These are phyloP conservation scores for Citrus reticulata DNA, from an alignment of 345 rosid genomes.

Conservation along the genomic window DNA sequence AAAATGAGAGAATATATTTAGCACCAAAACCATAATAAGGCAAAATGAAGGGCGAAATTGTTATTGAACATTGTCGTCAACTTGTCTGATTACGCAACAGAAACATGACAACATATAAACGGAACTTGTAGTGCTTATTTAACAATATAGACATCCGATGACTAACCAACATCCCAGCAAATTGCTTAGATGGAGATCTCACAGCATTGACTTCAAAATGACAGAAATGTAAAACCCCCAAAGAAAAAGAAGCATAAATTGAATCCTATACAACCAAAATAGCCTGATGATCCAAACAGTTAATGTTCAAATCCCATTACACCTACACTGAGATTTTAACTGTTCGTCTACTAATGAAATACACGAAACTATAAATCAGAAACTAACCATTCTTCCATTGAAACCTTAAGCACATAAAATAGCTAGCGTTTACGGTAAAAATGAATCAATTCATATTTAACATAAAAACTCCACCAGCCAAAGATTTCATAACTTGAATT, in stretches of 20 bases:
- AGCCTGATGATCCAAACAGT: neutral
- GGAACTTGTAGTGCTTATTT: neutral
- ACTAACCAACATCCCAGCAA: neutral
- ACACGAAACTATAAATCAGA: neutral
- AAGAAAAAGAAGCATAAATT: neutral
- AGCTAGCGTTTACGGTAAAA: neutral
- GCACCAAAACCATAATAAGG: neutral
- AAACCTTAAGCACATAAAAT: neutral
- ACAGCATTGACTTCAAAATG: neutral
- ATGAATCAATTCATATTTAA: neutral
- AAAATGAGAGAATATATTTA: neutral
- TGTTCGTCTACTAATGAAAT: neutral
- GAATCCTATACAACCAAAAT: neutral
- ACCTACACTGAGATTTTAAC: neutral
- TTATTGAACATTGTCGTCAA: neutral
- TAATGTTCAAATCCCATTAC: neutral
- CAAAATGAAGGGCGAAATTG: neutral
- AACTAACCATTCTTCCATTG: neutral
- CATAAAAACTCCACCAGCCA: neutral
- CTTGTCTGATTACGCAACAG: neutral
- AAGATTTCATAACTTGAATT: neutral
- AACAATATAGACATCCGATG: neutral
- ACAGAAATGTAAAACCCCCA: neutral
- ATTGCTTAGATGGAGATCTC: neutral
- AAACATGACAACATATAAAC: neutral